Percentiles rank a stretch among this genome's conserved stretches.
These are phyloP conservation scores for Selaginella tamariscina DNA, from an alignment of 75 land plant genomes.

Conservation along the genomic window DNA sequence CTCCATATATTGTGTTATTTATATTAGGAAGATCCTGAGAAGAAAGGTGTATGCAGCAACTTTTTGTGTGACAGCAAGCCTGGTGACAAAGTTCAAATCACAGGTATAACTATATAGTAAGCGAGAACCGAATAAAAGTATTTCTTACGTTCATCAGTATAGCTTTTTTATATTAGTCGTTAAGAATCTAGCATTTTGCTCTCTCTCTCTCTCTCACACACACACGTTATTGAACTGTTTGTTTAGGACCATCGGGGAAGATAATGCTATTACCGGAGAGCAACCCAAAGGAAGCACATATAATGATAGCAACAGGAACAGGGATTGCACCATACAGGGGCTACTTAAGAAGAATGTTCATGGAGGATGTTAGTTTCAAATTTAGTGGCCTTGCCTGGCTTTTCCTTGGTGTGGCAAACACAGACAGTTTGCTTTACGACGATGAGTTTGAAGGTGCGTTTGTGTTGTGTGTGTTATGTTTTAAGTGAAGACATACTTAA, in stretches of 20 bases:
- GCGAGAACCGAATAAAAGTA: too few relatives aligned
- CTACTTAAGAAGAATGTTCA: constrained; percentile 10
- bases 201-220: neutral
- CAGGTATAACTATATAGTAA: constrained; percentile 3
- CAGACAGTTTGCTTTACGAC: neutral
- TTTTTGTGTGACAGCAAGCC: constrained; percentile 8
- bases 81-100: constrained; percentile 11
- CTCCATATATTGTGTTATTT: too few relatives aligned
- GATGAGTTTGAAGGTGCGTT: constrained; percentile 8
- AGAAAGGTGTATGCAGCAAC: constrained; percentile 10
- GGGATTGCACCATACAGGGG: constrained; percentile 10
- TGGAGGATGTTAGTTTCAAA: constrained; percentile 12
- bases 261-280: neutral
- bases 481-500: too few relatives aligned
- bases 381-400: constrained; percentile 9
- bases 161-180: too few relatives aligned
- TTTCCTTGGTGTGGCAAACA: constrained; percentile 6
- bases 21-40: constrained; percentile 9
- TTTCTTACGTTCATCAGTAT: too few relatives aligned
- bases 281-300: constrained; percentile 3
- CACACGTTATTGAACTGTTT: too few relatives aligned
- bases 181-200: too few relatives aligned
- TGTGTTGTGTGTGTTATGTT: too few relatives aligned
- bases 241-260: constrained; percentile 1
- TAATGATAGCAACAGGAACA: constrained; percentile 2